Percentiles rank a stretch among this genome's conserved stretches.
Conservation (phyloP, 2,329 filamentous ascomycete species). For the Sphaerostilbella broomeana region DNA sequence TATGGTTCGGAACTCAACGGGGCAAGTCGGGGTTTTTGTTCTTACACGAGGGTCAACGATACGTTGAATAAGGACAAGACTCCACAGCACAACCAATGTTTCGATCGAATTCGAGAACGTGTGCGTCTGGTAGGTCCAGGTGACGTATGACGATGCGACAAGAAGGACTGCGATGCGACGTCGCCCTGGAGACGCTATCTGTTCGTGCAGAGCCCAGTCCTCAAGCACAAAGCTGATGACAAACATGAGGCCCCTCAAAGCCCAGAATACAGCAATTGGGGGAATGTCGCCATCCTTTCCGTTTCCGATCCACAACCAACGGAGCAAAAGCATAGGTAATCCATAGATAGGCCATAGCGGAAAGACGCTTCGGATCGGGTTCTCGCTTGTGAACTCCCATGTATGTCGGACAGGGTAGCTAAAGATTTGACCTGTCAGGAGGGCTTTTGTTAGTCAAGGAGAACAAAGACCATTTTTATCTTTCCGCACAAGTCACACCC, state of each 20-base stretch:
- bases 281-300: slow-evolving; percentile 69
- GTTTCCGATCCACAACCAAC: slow-evolving; percentile 87
- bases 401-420: slow-evolving; percentile 83
- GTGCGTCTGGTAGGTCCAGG: slow-evolving; percentile 97
- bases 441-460: slow-evolving; percentile 5
- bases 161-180: slow-evolving; percentile 71
- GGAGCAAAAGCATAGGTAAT: slow-evolving; percentile 83
- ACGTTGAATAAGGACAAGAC: slow-evolving; percentile 81
- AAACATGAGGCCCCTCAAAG: slow-evolving; percentile 85
- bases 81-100: slow-evolving; percentile 89
- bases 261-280: slow-evolving; percentile 85
- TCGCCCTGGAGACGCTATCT: slow-evolving; percentile 67
- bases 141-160: slow-evolving; percentile 93
- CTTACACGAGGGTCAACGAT: slow-evolving; percentile 73
- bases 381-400: slow-evolving; percentile 89
- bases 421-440: slow-evolving; percentile 71
- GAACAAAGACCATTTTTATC: not conserved
- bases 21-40: slow-evolving; percentile 11
- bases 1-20: slow-evolving; percentile 9
- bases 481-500: too few relatives aligned
- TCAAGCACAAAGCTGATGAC: slow-evolving; percentile 90
- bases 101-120: slow-evolving; percentile 98
- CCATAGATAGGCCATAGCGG: slow-evolving; percentile 95
- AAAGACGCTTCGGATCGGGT: slow-evolving; percentile 91
- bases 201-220: slow-evolving; percentile 94